Percentiles rank a stretch among this genome's conserved stretches.
Evolutionary conservation across 2,329 filamentous ascomycete genomes (phyloP).

Genomic region (Colletotrichum gloeosporioides): DNA sequence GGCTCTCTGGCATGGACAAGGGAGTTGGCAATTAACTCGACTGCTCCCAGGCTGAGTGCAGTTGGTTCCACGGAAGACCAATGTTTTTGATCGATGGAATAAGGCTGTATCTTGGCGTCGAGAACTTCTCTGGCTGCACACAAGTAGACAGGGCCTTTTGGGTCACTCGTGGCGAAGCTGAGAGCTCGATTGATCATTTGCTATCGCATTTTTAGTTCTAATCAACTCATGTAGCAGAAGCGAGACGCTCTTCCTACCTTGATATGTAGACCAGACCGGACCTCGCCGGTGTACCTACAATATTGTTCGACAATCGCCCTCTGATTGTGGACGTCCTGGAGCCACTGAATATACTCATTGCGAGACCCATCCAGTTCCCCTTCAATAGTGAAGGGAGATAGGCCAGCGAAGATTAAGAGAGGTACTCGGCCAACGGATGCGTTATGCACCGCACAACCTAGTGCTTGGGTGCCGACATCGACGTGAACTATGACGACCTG

Average conservation of each 20-base stretch:
- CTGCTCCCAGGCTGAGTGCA: background rate
- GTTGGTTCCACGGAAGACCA: background rate
- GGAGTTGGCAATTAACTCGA: background rate
- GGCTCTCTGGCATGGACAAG: conserved; percentile 65
- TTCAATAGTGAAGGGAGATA: conserved; percentile 78
- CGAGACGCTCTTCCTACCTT: background rate
- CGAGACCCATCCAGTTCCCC: conserved; percentile 79
- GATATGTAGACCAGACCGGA: conserved; percentile 68
- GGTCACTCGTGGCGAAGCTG: conserved; percentile 80
- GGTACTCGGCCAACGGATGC: conserved; percentile 77
- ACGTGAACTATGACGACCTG: conserved; percentile 83
- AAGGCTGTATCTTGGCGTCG: conserved; percentile 81
- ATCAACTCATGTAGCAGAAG: conserved; percentile 62
- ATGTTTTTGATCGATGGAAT: conserved; percentile 34
- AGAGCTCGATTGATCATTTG: conserved; percentile 87
- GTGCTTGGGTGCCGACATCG: conserved; percentile 81
- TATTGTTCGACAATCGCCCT: conserved; percentile 84
- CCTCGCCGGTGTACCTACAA: conserved; percentile 82
- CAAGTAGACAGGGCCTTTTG: conserved; percentile 81
- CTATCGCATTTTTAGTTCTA: conserved; percentile 38
- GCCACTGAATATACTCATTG: conserved; percentile 87
- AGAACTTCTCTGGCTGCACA: conserved; percentile 81
- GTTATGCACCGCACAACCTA: conserved; percentile 81
- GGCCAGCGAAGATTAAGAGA: conserved; percentile 78
- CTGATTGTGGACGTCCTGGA: conserved; percentile 84